phyloP scores from a whole-genome alignment of 1,139 yeast species.

The Lipomyces yarrowii region DNA sequence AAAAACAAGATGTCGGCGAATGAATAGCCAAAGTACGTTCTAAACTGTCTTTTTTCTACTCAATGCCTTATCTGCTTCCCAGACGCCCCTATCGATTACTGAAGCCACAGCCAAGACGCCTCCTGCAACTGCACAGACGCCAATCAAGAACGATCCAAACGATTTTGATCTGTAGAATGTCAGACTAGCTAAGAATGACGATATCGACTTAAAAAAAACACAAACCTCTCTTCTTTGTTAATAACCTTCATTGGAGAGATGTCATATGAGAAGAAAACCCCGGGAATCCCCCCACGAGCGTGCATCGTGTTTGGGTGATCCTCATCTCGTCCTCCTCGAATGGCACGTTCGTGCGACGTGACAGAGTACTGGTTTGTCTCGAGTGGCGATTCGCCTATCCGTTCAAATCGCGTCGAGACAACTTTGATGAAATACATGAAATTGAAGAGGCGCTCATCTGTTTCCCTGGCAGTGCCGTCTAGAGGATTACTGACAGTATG shows the following conservation, averaged over 20 bases:
- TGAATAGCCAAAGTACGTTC: neutral
- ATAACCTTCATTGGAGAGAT: constrained; percentile 92
- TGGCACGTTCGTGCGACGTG: constrained; percentile 86
- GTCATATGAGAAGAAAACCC: constrained; percentile 83
- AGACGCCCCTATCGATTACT: constrained; percentile 79
- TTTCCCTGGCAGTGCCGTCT: constrained; percentile 53
- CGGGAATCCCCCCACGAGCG: constrained; percentile 86
- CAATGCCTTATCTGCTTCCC: constrained; percentile 83
- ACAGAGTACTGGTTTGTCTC: constrained; percentile 92
- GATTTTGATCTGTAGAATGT: constrained; percentile 48
- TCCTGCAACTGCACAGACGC: constrained; percentile 86
- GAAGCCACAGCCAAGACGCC: constrained; percentile 94
- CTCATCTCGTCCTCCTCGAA: constrained; percentile 82
- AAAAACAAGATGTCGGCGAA: neutral
- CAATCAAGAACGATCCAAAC: constrained; percentile 83
- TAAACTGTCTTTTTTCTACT: constrained; percentile 62
- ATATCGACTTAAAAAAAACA: constrained; percentile 45
- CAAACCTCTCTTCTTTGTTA: constrained; percentile 61
- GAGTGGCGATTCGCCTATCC: constrained; percentile 51
- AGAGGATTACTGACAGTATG: constrained; percentile 65
- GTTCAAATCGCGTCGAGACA: constrained; percentile 85
- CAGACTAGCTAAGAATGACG: neutral
- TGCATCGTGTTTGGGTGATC: constrained; percentile 90
- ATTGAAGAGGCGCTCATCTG: constrained; percentile 61
- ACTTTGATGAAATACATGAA: constrained; percentile 83